These are phyloP conservation scores for Hydnomerulius pinastri DNA, from an alignment of 768 basidiomycete species.

Conservation along the genomic window DNA sequence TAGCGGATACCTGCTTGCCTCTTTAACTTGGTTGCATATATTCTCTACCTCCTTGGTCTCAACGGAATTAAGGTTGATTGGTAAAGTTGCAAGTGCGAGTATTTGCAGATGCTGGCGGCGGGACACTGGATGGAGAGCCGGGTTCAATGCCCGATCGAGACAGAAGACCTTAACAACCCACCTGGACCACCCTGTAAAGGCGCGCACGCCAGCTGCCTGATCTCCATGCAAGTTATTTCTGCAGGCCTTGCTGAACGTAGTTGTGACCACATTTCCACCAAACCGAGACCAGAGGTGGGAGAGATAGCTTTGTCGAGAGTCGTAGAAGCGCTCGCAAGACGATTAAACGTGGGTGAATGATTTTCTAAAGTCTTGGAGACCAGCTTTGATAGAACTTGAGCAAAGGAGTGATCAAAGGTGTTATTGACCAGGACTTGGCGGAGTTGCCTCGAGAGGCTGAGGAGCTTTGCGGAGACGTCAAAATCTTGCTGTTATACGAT, in stretches of 20 bases:
- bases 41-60: conserved; percentile 7
- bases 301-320: conserved; percentile 51
- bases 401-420: conserved; percentile 64
- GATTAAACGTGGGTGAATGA: conserved; percentile 35
- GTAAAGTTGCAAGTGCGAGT: conserved; percentile 25
- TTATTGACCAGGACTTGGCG: conserved; percentile 38
- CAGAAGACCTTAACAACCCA: conserved; percentile 4
- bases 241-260: conserved; percentile 31
- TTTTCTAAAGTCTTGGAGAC: conserved; percentile 44
- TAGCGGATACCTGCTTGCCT: conserved; percentile 14
- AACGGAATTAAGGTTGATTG: conserved; percentile 10
- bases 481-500: conserved; percentile 30
- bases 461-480: conserved; percentile 36
- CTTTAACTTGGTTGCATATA: conserved; percentile 23
- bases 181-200: conserved; percentile 10
- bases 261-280: conserved; percentile 70
- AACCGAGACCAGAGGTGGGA: conserved; percentile 69
- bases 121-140: conserved; percentile 13
- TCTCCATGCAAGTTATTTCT: conserved; percentile 18
- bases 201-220: conserved; percentile 16
- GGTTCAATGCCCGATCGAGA: neutral
- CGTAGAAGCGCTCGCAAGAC: conserved; percentile 34
- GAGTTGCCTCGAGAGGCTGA: conserved; percentile 45
- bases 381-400: conserved; percentile 60
- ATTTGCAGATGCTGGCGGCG: conserved; percentile 26